Evolutionary conservation across 345 rosid species (phyloP).

Genomic region (Abelmoschus esculentus): DNA sequence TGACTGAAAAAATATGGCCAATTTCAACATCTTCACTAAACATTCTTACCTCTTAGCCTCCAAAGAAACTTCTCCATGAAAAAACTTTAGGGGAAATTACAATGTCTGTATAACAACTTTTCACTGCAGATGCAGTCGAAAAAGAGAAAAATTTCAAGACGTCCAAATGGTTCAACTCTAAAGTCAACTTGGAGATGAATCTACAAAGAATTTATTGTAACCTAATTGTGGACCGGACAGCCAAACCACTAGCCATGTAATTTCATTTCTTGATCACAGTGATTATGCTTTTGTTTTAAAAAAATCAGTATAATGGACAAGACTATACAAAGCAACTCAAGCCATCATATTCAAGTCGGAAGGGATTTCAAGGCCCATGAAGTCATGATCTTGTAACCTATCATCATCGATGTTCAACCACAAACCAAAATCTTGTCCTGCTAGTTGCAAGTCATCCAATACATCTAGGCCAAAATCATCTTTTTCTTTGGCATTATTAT

Average conservation of each 20-base stretch:
- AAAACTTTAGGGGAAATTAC: slow-evolving; percentile 5
- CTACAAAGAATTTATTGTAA: slow-evolving; percentile 68
- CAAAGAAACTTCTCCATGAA: slow-evolving; percentile 4
- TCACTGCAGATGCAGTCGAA: not conserved
- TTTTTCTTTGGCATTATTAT: too few relatives aligned
- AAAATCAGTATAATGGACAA: slow-evolving; percentile 59
- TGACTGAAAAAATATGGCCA: not conserved
- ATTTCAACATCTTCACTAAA: not conserved
- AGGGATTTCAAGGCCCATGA: too few relatives aligned
- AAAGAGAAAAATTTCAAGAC: slow-evolving; percentile 27
- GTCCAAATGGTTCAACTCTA: slow-evolving; percentile 39
- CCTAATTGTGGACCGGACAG: slow-evolving; percentile 47
- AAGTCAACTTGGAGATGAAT: slow-evolving; percentile 36
- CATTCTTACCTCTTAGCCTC: slow-evolving; percentile 9
- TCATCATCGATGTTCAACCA: too few relatives aligned
- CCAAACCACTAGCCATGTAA: slow-evolving; percentile 39
- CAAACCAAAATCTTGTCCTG: too few relatives aligned
- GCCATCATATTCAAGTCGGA: slow-evolving; percentile 98
- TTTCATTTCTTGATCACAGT: not conserved
- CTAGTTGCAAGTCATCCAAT: too few relatives aligned
- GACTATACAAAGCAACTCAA: slow-evolving; percentile 74
- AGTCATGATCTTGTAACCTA: too few relatives aligned
- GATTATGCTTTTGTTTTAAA: slow-evolving; percentile 30
- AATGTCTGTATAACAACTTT: slow-evolving; percentile 9
- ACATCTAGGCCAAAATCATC: too few relatives aligned